Conservation (phyloP, 306 rosid genomes). For the Lathyrus tuberosus region DNA sequence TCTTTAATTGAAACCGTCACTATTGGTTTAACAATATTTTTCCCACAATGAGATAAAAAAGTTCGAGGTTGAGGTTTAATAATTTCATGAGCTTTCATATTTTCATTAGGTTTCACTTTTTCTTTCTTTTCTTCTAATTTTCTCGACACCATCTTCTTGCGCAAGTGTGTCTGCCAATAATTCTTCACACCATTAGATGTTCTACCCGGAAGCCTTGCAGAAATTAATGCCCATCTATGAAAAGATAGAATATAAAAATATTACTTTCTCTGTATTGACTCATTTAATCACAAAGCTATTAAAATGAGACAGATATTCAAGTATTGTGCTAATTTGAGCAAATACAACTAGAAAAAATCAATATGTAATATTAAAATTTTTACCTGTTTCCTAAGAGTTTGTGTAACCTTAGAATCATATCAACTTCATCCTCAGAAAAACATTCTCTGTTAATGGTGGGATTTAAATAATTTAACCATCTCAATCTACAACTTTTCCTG, state of each 20-base stretch:
- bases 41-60: neutral
- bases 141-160: neutral
- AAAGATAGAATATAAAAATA: too few relatives aligned
- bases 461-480: constrained; percentile 14
- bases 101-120: neutral
- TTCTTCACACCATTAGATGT: constrained; percentile 14
- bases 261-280: too few relatives aligned
- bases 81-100: neutral
- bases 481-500: constrained; percentile 17
- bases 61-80: constrained; percentile 32
- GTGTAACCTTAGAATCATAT: constrained; percentile 10
- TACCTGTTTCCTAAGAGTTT: constrained; percentile 15
- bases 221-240: constrained; percentile 1
- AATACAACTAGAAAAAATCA: too few relatives aligned
- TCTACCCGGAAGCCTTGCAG: neutral
- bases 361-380: too few relatives aligned
- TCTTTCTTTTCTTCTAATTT: neutral
- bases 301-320: too few relatives aligned
- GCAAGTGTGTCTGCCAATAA: constrained; percentile 18
- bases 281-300: too few relatives aligned
- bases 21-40: neutral
- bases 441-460: neutral
- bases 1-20: too few relatives aligned
- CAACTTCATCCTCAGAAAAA: constrained; percentile 19
- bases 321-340: too few relatives aligned